Percentiles rank a stretch among this genome's conserved stretches.
These are phyloP conservation scores for Cylindrotheca fusiformis DNA, from an alignment of 108 stramenopile genomes.

Conservation along the genomic window DNA sequence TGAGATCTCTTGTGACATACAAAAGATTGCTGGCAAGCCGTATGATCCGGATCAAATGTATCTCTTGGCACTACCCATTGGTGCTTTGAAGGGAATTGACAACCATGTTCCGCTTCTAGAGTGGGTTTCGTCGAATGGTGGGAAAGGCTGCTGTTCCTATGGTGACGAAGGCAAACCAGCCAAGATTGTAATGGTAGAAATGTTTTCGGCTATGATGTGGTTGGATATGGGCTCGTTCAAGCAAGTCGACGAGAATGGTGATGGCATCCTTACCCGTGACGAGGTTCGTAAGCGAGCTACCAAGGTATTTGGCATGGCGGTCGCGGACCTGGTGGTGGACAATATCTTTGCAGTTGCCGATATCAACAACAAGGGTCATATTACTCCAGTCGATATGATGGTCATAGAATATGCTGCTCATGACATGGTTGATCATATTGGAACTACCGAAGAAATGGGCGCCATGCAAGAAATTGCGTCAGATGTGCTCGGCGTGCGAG, in stretches of 20 bases:
- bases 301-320: constrained; percentile 15
- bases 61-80: constrained; percentile 25
- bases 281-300: constrained; percentile 24
- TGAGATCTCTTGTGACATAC: constrained; percentile 17
- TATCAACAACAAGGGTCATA: constrained; percentile 31
- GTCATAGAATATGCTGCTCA: constrained; percentile 23
- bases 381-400: constrained; percentile 33
- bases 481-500: neutral
- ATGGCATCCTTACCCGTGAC: constrained; percentile 35
- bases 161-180: constrained; percentile 27
- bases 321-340: constrained; percentile 38
- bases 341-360: constrained; percentile 40
- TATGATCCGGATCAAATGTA: constrained; percentile 36
- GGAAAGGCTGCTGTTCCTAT: neutral
- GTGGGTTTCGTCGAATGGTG: constrained; percentile 19
- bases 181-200: constrained; percentile 31
- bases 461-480: neutral
- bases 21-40: constrained; percentile 19
- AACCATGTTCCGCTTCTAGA: constrained; percentile 42
- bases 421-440: constrained; percentile 12
- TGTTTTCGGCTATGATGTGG: constrained; percentile 39
- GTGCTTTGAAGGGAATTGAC: constrained; percentile 42
- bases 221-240: constrained; percentile 41
- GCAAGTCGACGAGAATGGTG: constrained; percentile 36
- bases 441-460: neutral